Base-by-base conservation (phyloP, 2,329 filamentous ascomycete species). In the Diatrype stigma region DNA sequence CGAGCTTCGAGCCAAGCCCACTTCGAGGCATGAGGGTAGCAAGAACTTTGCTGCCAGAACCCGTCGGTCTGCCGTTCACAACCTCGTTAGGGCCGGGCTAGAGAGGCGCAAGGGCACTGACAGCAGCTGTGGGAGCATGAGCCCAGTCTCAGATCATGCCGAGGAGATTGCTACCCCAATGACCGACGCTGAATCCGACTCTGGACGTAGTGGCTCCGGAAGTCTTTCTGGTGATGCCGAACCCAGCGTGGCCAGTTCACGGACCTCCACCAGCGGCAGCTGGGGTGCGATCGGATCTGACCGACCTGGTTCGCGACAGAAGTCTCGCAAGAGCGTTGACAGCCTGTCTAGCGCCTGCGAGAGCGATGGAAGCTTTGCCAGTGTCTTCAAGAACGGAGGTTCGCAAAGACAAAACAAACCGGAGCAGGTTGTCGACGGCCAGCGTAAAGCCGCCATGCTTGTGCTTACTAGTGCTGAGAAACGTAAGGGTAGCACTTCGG, bases 21-120 rank as follows among this genome's bases (percentile, higher is more conserved):
- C 93, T 8, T 86, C 90, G 59, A 96, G 91, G 74, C 84, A 93
- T 57, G 93, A 97, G 69, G 94, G 93, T 22, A 96, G 93, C 84
- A 86, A 96, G 82, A 99, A 99, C 76, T 99, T 99, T 72, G 88
- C 89, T 11, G 85, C 91, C 50, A 91, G 94, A 55, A 92, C 95
- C 64, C 90, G 94, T 53, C 90, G 93, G 57, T 91, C 89, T 62
- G 94, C 94, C 23, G 85, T 99, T 42, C 86, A 92, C 74, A 96
- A 91, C 67, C 81, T 99, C 46, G 89, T 96, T 55, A 89, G 89
- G 58, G 93, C 93, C 49, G 92, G 93, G 16, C 81, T 94, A 56
- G 90, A 91, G 65, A 89, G 94, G 53, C 90, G 93, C 81, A 77
- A 87, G 80, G 73, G 86, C 52, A 89, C 87, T 56, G 78, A 83